Evolutionary conservation across 192 early-diverging fungal species (phyloP), one percentile per base, ranked within the genome.

Genomic region (Coemansia sp.): DNA sequence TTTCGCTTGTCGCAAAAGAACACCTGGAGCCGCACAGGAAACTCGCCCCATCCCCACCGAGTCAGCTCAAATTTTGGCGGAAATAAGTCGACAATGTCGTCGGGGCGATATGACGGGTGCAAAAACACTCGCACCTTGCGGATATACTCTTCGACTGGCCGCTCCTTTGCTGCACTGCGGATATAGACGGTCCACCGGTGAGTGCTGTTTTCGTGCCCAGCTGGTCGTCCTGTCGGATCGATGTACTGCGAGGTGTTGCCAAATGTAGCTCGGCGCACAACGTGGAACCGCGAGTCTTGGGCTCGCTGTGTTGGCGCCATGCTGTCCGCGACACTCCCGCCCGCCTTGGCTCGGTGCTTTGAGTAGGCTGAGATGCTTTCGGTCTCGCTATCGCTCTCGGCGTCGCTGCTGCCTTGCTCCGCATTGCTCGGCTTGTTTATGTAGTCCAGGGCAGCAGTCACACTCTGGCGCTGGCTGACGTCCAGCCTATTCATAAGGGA

Each of bases 21-120:
- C 17, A 98, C 45, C 59, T 93, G 89, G 15, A 95, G 74, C 27
- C 92, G 87, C 46, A 96, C 83, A 19, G 94, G 94, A 54, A 94
- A 96, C 75, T 98, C 96, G 35, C 96, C 96, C 94, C 95, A 98
- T 0, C 95, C 96, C 67, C 87, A 90, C n/a, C 94, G 87, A 15
- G 90, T 93, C 59, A 98, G 68, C 61, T 91, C 89, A 71, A 96
- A 94, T 2, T 89, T 93, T 0, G 94, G 86, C 38, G 87, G 85
- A 0, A 72, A 71, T 10, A 96, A 84, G 41, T 96, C 95, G 6
- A 96, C 87, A n/a, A 96, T 87, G 72, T 96, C 90, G 56, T 93
- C 85, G 0, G 96, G 96, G 38, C 86, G 87, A 68, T 96, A 98
- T 60, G 91, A 92, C 61, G 92, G 93, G 68, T 98, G 95, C 11